Percentiles rank a stretch among this genome's conserved stretches.
These are phyloP conservation scores for Ceratobasidium sp. DNA, from an alignment of 1,284 basidiomycete species.

Conservation along the genomic window DNA sequence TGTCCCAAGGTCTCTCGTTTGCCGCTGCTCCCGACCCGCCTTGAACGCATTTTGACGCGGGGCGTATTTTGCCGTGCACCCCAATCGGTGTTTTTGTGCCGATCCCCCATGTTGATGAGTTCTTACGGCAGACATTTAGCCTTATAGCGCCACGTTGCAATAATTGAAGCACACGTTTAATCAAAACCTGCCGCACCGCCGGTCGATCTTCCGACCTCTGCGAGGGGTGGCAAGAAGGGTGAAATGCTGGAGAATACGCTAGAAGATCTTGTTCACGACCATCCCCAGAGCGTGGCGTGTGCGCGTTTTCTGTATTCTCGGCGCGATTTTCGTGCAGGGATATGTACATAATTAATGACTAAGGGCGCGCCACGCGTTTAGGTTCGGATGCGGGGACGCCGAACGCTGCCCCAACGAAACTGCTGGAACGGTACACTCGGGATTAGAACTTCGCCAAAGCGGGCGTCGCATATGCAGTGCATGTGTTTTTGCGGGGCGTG, in stretches of 20 bases:
- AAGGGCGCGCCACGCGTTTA: background rate
- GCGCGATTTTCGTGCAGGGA: background rate
- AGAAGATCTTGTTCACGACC: background rate
- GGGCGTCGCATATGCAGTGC: background rate
- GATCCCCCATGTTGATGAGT: background rate
- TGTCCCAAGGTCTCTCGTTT: too few species aligned
- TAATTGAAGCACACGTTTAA: conserved; percentile 4
- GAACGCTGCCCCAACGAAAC: conserved; percentile 14
- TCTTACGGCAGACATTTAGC: conserved; percentile 2
- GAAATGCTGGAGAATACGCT: background rate
- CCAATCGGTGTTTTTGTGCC: background rate
- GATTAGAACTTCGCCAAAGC: too few species aligned
- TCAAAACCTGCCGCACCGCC: background rate
- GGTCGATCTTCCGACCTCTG: background rate
- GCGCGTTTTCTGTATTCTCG: background rate
- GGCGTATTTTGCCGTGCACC: background rate
- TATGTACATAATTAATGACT: conserved; percentile 20
- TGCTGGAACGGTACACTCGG: background rate
- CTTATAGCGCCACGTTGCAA: too few species aligned
- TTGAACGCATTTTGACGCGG: background rate
- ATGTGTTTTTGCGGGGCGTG: conserved; percentile 32
- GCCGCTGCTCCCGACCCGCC: too few species aligned
- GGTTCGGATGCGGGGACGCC: conserved; percentile 10
- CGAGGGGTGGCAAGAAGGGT: conserved; percentile 1
- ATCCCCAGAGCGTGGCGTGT: conserved; percentile 7